phyloP scores from a whole-genome alignment of 2,329 filamentous ascomycete genomes.

The Plenodomus tracheiphilus region DNA sequence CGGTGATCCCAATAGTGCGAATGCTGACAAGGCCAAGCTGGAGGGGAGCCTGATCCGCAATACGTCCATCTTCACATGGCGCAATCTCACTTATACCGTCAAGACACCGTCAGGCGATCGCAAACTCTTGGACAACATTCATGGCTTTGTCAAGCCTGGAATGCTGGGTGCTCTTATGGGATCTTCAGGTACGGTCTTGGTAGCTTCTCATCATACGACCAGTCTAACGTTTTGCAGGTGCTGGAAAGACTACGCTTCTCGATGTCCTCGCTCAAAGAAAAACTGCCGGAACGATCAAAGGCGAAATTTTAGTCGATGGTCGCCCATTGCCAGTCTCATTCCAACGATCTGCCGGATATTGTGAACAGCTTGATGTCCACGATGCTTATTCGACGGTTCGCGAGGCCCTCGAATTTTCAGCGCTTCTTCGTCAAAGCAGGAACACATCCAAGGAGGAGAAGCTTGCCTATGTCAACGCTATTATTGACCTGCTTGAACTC shows the following conservation, averaged over 20 bases:
- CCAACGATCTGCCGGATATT: conserved; percentile 39
- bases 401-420: conserved; percentile 36
- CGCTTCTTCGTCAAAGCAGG: conserved; percentile 30
- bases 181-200: no score
- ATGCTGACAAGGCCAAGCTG: neutral
- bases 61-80: conserved; percentile 70
- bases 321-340: conserved; percentile 29
- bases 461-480: conserved; percentile 30
- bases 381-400: conserved; percentile 31
- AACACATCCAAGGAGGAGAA: conserved; percentile 26
- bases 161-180: conserved; percentile 7
- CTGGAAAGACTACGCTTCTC: conserved; percentile 41
- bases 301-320: conserved; percentile 34
- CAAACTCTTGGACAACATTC: conserved; percentile 56
- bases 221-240: no score
- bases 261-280: conserved; percentile 37
- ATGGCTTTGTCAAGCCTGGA: conserved; percentile 59
- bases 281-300: conserved; percentile 32
- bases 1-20: conserved; percentile 17
- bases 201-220: no score
- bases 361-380: conserved; percentile 39
- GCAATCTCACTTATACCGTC: conserved; percentile 61
- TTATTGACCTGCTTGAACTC: conserved; percentile 31
- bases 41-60: conserved; percentile 58
- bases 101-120: conserved; percentile 44